Evolutionary conservation across 768 basidiomycete species (phyloP).

Genomic region (Pleurotus ostreatus): DNA sequence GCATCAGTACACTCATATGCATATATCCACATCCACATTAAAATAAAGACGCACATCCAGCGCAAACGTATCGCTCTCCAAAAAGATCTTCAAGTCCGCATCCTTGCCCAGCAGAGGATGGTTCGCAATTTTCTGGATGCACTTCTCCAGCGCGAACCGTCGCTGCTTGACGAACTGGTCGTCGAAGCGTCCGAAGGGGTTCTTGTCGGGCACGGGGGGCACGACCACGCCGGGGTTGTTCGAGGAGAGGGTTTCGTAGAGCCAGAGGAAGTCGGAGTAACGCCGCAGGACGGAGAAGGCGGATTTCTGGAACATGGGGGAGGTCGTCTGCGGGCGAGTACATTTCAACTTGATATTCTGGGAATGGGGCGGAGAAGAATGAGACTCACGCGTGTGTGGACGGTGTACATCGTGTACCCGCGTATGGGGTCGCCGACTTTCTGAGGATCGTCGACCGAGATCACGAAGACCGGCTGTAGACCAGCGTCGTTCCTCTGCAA

Average conservation of each 20-base stretch:
- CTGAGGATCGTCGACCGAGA: conserved; percentile 95
- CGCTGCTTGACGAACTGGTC: conserved; percentile 88
- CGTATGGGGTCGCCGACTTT: conserved; percentile 95
- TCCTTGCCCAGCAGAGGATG: conserved; percentile 91
- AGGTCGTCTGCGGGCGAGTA: conserved; percentile 60
- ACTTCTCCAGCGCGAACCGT: conserved; percentile 79
- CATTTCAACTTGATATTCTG: not conserved
- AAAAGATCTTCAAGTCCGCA: conserved; percentile 80
- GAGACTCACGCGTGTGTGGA: conserved; percentile 72
- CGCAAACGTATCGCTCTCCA: conserved; percentile 90
- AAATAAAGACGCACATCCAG: conserved; percentile 64
- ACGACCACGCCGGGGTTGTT: conserved; percentile 98
- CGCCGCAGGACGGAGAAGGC: conserved; percentile 93
- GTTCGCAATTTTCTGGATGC: conserved; percentile 88
- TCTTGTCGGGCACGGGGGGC: conserved; percentile 95
- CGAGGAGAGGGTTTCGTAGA: conserved; percentile 79
- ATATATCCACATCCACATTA: not conserved
- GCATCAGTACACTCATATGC: not conserved
- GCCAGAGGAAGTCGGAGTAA: conserved; percentile 97
- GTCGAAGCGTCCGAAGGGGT: conserved; percentile 88
- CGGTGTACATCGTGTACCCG: conserved; percentile 94
- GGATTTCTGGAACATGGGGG: conserved; percentile 76
- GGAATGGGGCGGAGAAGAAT: not conserved
- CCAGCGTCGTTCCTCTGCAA: conserved; percentile 35
- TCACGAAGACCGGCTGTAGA: conserved; percentile 70